Percentiles rank a stretch among this genome's conserved stretches.
Evolutionary conservation across 2,329 filamentous ascomycete genomes (phyloP).

Genomic region (Pezicula radicicola): DNA sequence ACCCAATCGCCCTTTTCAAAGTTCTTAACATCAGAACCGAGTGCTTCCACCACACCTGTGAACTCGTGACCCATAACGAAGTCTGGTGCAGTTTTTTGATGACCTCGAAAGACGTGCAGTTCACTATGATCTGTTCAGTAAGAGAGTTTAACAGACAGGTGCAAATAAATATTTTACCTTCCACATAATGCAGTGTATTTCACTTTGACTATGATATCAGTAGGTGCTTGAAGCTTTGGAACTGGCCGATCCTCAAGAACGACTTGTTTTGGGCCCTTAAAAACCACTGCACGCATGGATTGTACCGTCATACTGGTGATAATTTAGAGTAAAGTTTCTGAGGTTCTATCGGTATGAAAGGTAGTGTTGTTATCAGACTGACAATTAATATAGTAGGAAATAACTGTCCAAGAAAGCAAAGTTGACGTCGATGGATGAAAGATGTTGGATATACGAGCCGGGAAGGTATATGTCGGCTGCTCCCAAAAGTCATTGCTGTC

Average conservation of each 20-base stretch:
- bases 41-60: constrained; percentile 68
- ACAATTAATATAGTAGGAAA: too few relatives aligned
- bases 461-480: too few relatives aligned
- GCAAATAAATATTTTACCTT: too few relatives aligned
- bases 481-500: too few relatives aligned
- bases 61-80: constrained; percentile 83
- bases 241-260: constrained; percentile 76
- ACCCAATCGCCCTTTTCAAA: constrained; percentile 73
- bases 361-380: too few relatives aligned
- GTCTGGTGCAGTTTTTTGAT: constrained; percentile 64
- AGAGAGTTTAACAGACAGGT: too few relatives aligned
- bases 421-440: too few relatives aligned
- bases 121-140: constrained; percentile 51
- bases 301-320: constrained; percentile 17
- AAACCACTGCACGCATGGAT: constrained; percentile 87
- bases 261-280: constrained; percentile 74
- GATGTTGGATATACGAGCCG: too few relatives aligned
- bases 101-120: constrained; percentile 81
- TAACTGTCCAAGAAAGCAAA: too few relatives aligned
- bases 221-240: constrained; percentile 66
- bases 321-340: constrained; percentile 46
- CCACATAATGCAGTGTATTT: constrained; percentile 82
- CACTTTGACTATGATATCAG: constrained; percentile 81
- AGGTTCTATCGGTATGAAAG: too few relatives aligned
- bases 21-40: constrained; percentile 64